Conservation (phyloP, 129 eudicot genomes). For the Flaveria brownii region DNA sequence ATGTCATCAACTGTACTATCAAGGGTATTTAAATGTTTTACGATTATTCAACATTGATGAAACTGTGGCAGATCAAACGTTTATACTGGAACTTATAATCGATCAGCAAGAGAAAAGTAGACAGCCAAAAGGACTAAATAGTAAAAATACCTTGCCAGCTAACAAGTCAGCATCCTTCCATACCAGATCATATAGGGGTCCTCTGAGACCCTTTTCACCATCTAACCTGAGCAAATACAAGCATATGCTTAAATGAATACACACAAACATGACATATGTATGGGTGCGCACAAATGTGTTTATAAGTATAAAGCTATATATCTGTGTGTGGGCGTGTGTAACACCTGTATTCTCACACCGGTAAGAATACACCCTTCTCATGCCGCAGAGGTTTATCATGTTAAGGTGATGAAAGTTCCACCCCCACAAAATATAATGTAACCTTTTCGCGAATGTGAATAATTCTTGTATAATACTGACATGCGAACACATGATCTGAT, state of each 20-base stretch:
- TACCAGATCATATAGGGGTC: constrained; percentile 59
- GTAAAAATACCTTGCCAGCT: constrained; percentile 58
- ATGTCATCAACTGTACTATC: neutral
- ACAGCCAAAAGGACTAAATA: neutral
- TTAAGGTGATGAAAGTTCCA: neutral
- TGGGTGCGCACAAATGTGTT: neutral
- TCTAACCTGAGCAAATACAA: constrained; percentile 57
- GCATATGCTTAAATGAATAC: neutral
- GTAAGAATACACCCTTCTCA: neutral
- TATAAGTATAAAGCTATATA: no score
- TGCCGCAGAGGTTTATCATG: neutral
- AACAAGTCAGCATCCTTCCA: constrained; percentile 75
- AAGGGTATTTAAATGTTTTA: neutral
- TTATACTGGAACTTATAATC: neutral
- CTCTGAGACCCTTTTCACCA: constrained; percentile 30
- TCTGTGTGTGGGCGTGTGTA: no score
- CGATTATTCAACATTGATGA: neutral
- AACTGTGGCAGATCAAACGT: neutral
- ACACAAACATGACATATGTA: neutral
- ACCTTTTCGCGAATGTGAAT: neutral
- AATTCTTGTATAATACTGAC: neutral
- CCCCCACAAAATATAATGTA: neutral
- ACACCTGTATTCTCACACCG: no score
- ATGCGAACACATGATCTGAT: neutral
- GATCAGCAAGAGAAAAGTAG: no score